These are phyloP conservation scores for Lepidium sativum DNA, from an alignment of 345 rosid genomes.

Conservation along the genomic window DNA sequence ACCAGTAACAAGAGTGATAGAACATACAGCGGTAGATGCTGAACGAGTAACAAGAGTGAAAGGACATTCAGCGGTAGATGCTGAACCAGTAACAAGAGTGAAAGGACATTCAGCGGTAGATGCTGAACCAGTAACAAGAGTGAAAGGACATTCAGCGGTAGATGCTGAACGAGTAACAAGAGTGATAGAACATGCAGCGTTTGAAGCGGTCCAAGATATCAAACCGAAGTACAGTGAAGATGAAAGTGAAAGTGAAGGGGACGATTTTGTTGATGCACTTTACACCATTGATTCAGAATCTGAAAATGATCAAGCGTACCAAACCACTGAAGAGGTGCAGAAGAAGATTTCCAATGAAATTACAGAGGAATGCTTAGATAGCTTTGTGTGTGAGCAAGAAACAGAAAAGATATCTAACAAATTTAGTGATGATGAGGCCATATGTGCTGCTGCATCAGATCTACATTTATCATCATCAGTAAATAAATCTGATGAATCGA, in stretches of 20 bases:
- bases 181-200: conserved; percentile 31
- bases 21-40: conserved; percentile 25
- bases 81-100: conserved; percentile 16
- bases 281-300: conserved; percentile 88
- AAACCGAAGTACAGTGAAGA: conserved; percentile 21
- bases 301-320: conserved; percentile 25
- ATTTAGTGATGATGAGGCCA: neutral
- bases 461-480: conserved; percentile 19
- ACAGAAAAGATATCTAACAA: neutral
- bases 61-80: conserved; percentile 28
- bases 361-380: conserved; percentile 1
- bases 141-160: conserved; percentile 29
- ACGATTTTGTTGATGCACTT: conserved; percentile 75
- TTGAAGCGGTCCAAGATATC: conserved; percentile 52
- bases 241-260: conserved; percentile 77
- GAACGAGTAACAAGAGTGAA: conserved; percentile 21
- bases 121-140: conserved; percentile 17
- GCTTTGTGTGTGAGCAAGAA: neutral
- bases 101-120: conserved; percentile 30
- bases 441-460: conserved; percentile 7
- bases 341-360: conserved; percentile 1
- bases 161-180: conserved; percentile 17
- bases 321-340: conserved; percentile 1
- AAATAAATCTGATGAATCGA: conserved; percentile 22
- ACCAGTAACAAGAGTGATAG: conserved; percentile 22